phyloP scores from a whole-genome alignment of 768 basidiomycete genomes.

The Podaxis pistillaris region DNA sequence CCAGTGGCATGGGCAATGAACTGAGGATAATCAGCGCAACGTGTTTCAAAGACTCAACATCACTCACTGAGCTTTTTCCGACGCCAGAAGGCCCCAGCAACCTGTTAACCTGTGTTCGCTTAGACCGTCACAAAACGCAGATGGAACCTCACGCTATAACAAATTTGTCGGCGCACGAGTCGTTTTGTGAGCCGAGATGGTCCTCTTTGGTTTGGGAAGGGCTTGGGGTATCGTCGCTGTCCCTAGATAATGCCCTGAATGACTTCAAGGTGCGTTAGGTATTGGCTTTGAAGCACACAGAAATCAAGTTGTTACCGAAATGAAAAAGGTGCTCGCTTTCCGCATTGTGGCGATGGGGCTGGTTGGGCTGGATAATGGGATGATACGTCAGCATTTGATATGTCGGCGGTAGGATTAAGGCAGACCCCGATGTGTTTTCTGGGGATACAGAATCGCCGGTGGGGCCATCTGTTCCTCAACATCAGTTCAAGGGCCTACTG shows the following conservation, averaged over 20 bases:
- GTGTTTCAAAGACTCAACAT: neutral
- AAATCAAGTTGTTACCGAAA: neutral
- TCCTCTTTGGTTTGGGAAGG: neutral
- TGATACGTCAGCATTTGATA: neutral
- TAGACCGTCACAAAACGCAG: neutral
- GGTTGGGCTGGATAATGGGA: neutral
- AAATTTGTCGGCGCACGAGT: neutral
- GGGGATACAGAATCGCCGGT: neutral
- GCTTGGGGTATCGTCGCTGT: neutral
- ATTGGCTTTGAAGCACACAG: too few species aligned
- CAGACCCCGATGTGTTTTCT: neutral
- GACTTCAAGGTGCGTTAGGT: neutral
- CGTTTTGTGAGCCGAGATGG: neutral
- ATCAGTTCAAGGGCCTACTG: neutral
- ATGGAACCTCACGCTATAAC: slow-evolving; percentile 4
- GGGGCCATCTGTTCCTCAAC: neutral
- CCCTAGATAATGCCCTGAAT: neutral
- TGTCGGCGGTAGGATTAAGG: neutral
- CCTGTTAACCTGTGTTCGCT: neutral
- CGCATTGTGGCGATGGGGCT: neutral
- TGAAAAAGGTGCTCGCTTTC: neutral
- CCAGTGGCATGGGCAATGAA: slow-evolving; percentile 14
- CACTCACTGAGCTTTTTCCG: slow-evolving; percentile 11
- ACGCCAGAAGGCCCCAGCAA: slow-evolving; percentile 9
- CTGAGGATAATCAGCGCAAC: neutral